Evolutionary conservation across 441 rosid genomes (phyloP).

Genomic region (Bruguiera hainesii): DNA sequence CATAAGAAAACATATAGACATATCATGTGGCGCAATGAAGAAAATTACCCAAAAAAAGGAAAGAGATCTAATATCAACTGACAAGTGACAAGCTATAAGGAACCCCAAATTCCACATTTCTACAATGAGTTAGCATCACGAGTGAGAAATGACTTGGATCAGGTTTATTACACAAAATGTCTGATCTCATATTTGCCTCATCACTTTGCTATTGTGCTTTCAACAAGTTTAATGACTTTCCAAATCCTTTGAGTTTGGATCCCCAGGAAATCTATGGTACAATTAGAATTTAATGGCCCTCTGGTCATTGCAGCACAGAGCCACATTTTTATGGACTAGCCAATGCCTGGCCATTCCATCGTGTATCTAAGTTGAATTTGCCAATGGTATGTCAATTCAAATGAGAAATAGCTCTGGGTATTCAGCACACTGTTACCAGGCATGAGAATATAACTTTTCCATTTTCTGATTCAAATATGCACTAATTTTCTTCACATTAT

Average conservation of each 20-base stretch:
- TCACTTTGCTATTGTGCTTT: background rate
- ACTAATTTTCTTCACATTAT: background rate
- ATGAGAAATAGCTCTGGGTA: background rate
- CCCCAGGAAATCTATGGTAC: background rate
- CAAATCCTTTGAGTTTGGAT: background rate
- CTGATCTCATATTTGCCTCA: background rate
- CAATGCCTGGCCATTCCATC: slow-evolving; percentile 7
- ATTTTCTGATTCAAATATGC: slow-evolving; percentile 1
- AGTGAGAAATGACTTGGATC: slow-evolving; percentile 12
- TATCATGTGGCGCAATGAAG: slow-evolving; percentile 7
- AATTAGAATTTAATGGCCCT: slow-evolving; percentile 10
- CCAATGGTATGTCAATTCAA: background rate
- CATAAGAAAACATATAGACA: background rate
- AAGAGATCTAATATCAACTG: background rate
- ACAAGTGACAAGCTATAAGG: slow-evolving; percentile 2
- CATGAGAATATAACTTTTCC: background rate
- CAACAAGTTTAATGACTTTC: slow-evolving; percentile 2
- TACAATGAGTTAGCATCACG: slow-evolving; percentile 8
- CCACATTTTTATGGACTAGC: slow-evolving; percentile 5
- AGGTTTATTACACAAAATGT: slow-evolving; percentile 1
- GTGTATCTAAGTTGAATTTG: slow-evolving; percentile 1
- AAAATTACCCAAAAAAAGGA: background rate
- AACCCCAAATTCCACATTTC: slow-evolving; percentile 9
- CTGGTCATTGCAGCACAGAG: slow-evolving; percentile 1
- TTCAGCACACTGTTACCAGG: background rate